Percentiles rank a stretch among this genome's conserved stretches.
Evolutionary conservation across 163 green algal genomes (phyloP).

Genomic region (Scenedesmus sp.): DNA sequence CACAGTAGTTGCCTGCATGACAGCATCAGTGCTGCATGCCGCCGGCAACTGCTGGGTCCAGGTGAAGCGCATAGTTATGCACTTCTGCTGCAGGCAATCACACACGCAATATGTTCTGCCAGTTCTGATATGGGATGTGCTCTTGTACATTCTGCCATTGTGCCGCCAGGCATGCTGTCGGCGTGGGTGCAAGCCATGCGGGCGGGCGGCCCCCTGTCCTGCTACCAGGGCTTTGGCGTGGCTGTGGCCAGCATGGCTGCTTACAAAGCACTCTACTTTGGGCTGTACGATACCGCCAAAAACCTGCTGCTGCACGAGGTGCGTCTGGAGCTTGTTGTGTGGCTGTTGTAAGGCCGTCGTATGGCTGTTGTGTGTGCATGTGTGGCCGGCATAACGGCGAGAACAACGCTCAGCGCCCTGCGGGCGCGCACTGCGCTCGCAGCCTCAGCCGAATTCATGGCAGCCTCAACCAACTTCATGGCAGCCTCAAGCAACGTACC

Average conservation of each 20-base stretch:
- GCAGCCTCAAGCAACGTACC: no score
- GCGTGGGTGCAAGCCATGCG: constrained; percentile 43
- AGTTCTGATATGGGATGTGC: background rate
- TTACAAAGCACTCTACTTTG: constrained; percentile 73
- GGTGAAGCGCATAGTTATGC: no score
- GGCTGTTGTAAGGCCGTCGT: no score
- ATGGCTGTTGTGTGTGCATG: no score
- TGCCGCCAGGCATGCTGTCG: constrained; percentile 26
- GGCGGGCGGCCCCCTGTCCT: constrained; percentile 16
- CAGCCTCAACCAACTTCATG: constrained; percentile 12
- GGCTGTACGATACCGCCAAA: constrained; percentile 63
- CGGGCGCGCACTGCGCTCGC: background rate
- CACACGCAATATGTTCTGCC: background rate
- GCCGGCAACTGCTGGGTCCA: no score
- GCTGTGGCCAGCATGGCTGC: constrained; percentile 54
- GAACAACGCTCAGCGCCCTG: background rate
- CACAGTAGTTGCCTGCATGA: no score
- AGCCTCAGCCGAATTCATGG: background rate
- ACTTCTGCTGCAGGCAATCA: background rate
- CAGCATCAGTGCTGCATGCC: no score
- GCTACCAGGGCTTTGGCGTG: constrained; percentile 67
- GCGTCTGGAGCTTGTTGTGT: background rate
- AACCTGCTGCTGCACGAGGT: constrained; percentile 34
- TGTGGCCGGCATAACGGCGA: no score
- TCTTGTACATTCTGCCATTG: background rate